Base-by-base conservation (phyloP, 306 rosid species). In the Oemleria cerasiformis region DNA sequence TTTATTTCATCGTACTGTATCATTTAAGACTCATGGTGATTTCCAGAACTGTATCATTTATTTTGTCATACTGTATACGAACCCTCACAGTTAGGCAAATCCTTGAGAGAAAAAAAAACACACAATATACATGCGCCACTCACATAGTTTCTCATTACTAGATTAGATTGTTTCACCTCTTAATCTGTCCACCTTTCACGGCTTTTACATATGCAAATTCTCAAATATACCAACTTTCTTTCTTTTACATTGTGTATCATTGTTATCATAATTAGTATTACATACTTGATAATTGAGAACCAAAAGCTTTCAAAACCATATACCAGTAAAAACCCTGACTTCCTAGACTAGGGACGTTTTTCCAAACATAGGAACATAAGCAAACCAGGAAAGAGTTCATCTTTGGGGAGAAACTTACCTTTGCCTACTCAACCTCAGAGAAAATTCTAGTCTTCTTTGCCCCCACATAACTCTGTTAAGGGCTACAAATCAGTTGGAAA, bases 381-480 rank as follows among this genome's bases (percentile, higher is more conserved):
- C 39, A 38, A 53, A 68, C 63, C 8, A 39, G 62, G 63, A 53
- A 19, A 62, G 21, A 38, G 49, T 53, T 68, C 62, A 13, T 51
- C 39, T 39, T 68, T 15, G 6, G 10, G 44, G 23, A 47, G 71
- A 34, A 30, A 1, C 36, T 30, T 30, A 30, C 36, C 36, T 11
- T 25, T 1, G 17, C 16, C 30, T 36, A 17, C 48, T 51, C 41
- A 45, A 65, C 70, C 59, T 7, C 15, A 8, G 45, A 38, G 14
- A 50, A 67, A 19, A 34, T 50, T 30, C 36, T 50, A 11, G n/a
- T 4, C 21, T 23, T n/a, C 53, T 23, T 3, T 34, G 6, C 12
- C 25, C 7, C 63, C 63, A 23, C 8, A 25, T 6, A 25, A 25
- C 30, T 57, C 14, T 20, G 25, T 14, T 12, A 58, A 57, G 14